Evolutionary conservation across 1,284 basidiomycete genomes (phyloP).

Genomic region (Fomitopsis betulina): DNA sequence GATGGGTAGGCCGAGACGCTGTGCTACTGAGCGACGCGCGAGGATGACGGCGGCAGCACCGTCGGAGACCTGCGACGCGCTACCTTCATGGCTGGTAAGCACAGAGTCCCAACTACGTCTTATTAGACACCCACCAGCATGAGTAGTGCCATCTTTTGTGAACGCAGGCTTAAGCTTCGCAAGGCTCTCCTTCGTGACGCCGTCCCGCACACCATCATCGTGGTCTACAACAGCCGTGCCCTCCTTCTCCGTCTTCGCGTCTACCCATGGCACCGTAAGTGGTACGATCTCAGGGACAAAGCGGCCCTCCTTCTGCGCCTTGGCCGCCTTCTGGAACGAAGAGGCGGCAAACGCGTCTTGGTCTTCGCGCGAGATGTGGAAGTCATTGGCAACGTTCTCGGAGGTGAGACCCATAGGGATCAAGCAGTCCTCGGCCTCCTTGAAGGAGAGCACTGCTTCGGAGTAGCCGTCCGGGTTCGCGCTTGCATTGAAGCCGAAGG

Average conservation of each 20-base stretch:
- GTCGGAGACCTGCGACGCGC: slow-evolving; percentile 96
- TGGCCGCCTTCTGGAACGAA: slow-evolving; percentile 84
- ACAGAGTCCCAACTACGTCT: too few species aligned
- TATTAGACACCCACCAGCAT: slow-evolving; percentile 55
- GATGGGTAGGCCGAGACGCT: slow-evolving; percentile 87
- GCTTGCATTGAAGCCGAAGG: slow-evolving; percentile 74
- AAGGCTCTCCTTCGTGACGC: slow-evolving; percentile 85
- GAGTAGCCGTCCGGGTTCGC: slow-evolving; percentile 75
- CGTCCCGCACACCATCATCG: slow-evolving; percentile 92
- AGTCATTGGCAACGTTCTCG: slow-evolving; percentile 90
- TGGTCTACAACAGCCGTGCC: slow-evolving; percentile 75
- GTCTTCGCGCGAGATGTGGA: slow-evolving; percentile 62
- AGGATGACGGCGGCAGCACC: slow-evolving; percentile 95
- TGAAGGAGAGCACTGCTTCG: slow-evolving; percentile 72
- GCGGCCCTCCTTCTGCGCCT: slow-evolving; percentile 86
- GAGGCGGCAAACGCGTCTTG: slow-evolving; percentile 88
- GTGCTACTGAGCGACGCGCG: slow-evolving; percentile 81
- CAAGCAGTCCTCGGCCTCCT: slow-evolving; percentile 88
- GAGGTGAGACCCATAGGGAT: slow-evolving; percentile 97
- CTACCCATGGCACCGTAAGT: slow-evolving; percentile 68
- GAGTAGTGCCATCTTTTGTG: slow-evolving; percentile 83
- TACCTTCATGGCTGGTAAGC: slow-evolving; percentile 40
- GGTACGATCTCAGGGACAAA: slow-evolving; percentile 93
- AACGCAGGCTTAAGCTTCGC: slow-evolving; percentile 95
- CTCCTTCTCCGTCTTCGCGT: slow-evolving; percentile 85